Base-by-base conservation (phyloP, 2,329 filamentous ascomycete genomes). In the Fonsecaea pugnacius region DNA sequence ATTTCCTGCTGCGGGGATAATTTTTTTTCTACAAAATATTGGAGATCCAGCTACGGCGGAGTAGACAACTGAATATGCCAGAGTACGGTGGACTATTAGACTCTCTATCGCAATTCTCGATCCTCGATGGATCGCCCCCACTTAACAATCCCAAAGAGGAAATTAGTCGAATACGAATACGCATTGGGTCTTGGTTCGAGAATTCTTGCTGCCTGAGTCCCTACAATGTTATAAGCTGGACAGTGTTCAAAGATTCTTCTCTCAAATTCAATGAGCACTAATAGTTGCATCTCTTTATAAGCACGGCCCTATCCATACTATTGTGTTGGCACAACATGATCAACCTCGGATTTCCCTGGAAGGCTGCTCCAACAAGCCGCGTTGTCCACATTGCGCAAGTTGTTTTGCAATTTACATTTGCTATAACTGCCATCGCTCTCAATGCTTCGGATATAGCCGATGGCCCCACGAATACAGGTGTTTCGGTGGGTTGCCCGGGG, bases 181-280 rank as follows among this genome's bases (percentile, higher is more conserved):
- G 40, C n/a, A 43, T 43, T 18, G 16, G 36, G 36, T 6, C 16
- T 18, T 43, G n/a, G 38, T 27, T 52, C 18, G 18, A 35, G 18
- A 59, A 59, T 59, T 59, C n/a, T 59, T 59, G 57, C 46, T 51
- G 57, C 57, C 57, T 59, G 57, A 38, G 21, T 48, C 46, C n/a
- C 43, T 21, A 27, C 21, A 14, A 24, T 24, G 18, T 21, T 48
- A 48, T 24, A 48, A 48, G 16, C 21, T 18, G 3, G 10, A 46
- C 18, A 46, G 40, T 24, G 3, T 27, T 14, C 7, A 12, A 24
- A 48, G 21, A 24, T 9, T 48, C 40, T 48, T 4, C 14, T 5
- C 12, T 9, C 18, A 9, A 24, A 16, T 50, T 18, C n/a, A 33
- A 3, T 14, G 2, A 3, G 12, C 18, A 30, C n/a, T 27, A 35